Evolutionary conservation across 192 early-diverging fungal species (phyloP), one percentile per base, ranked within the genome.

Genomic region (Coemansia reversa): DNA sequence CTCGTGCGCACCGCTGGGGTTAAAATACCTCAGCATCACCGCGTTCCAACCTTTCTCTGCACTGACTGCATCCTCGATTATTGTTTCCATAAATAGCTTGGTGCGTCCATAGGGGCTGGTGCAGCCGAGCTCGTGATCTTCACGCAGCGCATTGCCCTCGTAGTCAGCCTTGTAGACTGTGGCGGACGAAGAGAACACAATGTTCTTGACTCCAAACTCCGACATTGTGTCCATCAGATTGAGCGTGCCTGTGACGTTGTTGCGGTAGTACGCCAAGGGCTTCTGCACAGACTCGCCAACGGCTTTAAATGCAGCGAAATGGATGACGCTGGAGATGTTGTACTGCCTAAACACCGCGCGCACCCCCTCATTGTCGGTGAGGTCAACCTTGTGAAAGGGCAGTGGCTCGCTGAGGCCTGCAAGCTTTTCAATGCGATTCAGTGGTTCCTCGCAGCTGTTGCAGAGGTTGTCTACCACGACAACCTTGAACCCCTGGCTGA

Each of bases 81-180:
- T 87, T 71, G 84, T 86, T 70, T 98, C 96, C 57, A 92, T 88
- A 71, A 87, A 93, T n/a, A 96, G 82, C 62, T 98, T 98, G n/a
- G 96, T 96, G 55, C 93, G 87, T 28, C 96, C 96, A 65, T 98
- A 98, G 19, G 94, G 92, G 76, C 94, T 96, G 64, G 83, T 88
- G 28, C 93, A 88, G 4, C 94, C 92, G 7, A 84, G 74, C 22
- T 86, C 84, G 22, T 69, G 70, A 53, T 89, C 89, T 14, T 87
- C 86, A 51, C 73, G 62, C 55, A 81, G 63, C n/a, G 78, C 51
- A 23, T 39, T 29, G 65, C 73, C 73, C 47, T 92, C 89, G 50
- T 65, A 70, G 62, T 72, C 69, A 30, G 76, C 72, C 32, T 92
- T 92, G 81, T 94, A 98, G 16, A 98, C 86, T 14, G 96, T 93